Percentiles rank a stretch among this genome's conserved stretches.
phyloP scores from a whole-genome alignment of 331 rosid genomes.

The Spiraea crenata region DNA sequence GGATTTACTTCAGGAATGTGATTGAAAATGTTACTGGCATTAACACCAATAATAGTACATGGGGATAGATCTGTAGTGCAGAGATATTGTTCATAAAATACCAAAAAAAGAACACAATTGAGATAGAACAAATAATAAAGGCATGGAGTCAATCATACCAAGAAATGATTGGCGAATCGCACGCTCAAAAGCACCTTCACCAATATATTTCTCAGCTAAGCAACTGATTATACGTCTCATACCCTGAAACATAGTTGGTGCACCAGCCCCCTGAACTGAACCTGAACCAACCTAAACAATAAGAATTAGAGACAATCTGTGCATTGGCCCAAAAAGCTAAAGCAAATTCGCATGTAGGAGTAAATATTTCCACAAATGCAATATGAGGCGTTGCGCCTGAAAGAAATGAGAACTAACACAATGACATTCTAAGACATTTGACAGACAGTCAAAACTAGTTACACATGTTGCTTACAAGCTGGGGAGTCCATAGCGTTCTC shows the following conservation, averaged over 20 bases:
- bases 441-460: background rate
- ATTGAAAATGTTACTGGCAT: background rate
- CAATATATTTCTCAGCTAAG: constrained; percentile 46
- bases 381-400: background rate
- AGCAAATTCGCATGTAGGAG: background rate
- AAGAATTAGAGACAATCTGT: constrained; percentile 30
- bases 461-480: background rate
- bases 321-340: constrained; percentile 7
- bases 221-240: constrained; percentile 78
- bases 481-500: background rate
- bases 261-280: constrained; percentile 98
- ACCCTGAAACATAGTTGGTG: constrained; percentile 98
- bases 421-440: background rate
- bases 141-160: constrained; percentile 45
- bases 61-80: background rate
- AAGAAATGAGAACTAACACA: constrained; percentile 1
- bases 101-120: background rate
- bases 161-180: constrained; percentile 88
- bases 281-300: constrained; percentile 88
- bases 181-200: constrained; percentile 86
- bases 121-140: background rate
- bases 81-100: background rate
- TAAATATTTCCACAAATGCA: background rate
- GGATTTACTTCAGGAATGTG: background rate
- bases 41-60: background rate